Percentiles rank a stretch among this genome's conserved stretches.
These are phyloP conservation scores for Boletus rubropictus DNA, from an alignment of 768 basidiomycete species.

Conservation along the genomic window DNA sequence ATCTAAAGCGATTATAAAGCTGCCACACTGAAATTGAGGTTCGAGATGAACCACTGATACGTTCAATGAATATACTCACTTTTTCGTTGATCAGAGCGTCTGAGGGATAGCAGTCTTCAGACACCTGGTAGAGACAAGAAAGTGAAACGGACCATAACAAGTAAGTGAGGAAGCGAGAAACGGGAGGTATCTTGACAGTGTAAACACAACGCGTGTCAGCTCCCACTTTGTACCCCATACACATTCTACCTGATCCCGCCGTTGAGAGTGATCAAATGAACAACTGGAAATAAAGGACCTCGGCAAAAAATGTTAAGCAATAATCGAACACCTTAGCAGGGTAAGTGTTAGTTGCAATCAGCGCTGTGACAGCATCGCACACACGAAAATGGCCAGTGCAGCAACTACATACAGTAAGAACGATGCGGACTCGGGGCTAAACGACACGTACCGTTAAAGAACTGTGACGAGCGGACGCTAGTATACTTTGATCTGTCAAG, in stretches of 20 bases:
- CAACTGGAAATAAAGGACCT: slow-evolving; percentile 9
- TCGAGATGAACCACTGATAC: not conserved
- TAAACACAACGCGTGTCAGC: slow-evolving; percentile 21
- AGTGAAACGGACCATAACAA: slow-evolving; percentile 13
- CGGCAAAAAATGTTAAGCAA: slow-evolving; percentile 18
- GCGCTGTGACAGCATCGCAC: not conserved
- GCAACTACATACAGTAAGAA: slow-evolving; percentile 12
- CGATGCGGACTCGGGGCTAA: not conserved
- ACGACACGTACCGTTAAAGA: slow-evolving; percentile 13
- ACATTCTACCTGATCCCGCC: slow-evolving; percentile 12
- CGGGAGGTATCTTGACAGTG: slow-evolving; percentile 25
- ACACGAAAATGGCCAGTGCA: slow-evolving; percentile 15
- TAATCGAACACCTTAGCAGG: slow-evolving; percentile 18
- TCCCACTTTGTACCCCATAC: slow-evolving; percentile 25
- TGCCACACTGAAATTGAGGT: slow-evolving; percentile 13
- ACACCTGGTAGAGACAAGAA: not conserved
- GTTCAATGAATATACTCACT: slow-evolving; percentile 1
- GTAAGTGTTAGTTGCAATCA: not conserved
- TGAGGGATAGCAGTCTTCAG: slow-evolving; percentile 2
- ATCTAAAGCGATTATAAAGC: slow-evolving; percentile 15
- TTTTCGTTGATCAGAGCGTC: slow-evolving; percentile 1
- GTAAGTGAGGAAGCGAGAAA: slow-evolving; percentile 15
- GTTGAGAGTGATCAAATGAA: not conserved
- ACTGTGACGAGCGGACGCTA: slow-evolving; percentile 1
- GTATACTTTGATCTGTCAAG: not conserved